Conservation (phyloP, 306 rosid species). For the Vicia villosa region DNA sequence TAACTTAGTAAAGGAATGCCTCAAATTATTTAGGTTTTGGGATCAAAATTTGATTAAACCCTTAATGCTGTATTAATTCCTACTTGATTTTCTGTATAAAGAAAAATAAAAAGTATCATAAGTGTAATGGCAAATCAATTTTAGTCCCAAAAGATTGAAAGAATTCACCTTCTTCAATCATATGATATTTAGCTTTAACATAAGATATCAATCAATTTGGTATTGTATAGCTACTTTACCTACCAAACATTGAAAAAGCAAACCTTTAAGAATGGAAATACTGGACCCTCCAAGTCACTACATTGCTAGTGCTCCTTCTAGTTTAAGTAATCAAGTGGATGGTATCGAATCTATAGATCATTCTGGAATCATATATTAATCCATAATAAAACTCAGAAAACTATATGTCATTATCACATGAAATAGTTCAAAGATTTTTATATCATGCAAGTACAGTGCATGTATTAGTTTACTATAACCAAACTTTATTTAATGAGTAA, state of each 20-base stretch:
- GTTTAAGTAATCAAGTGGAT: conserved; percentile 6
- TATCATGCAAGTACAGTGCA: neutral
- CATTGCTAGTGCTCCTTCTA: neutral
- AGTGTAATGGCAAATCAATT: too few species aligned
- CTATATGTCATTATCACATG: neutral
- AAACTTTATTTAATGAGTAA: neutral
- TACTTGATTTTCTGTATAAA: too few species aligned
- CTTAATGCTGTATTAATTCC: too few species aligned
- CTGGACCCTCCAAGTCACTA: neutral
- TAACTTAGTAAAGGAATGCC: too few species aligned
- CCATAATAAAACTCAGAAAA: neutral
- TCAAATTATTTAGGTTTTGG: too few species aligned
- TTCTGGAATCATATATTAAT: conserved; percentile 29
- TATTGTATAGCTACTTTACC: neutral
- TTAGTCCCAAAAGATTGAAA: neutral
- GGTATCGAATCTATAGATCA: neutral
- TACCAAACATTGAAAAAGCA: conserved; percentile 10
- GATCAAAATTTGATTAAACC: too few species aligned
- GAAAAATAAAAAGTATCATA: too few species aligned
- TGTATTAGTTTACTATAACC: neutral
- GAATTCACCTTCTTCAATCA: neutral
- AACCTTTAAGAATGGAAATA: neutral
- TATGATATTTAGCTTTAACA: neutral
- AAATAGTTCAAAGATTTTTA: conserved; percentile 13
- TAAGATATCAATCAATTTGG: neutral